A percentile compares a stretch with the other conserved stretches of the same genome.
Evolutionary conservation across 2,329 filamentous ascomycete genomes (phyloP).

Genomic region (Fusarium nematophilum): DNA sequence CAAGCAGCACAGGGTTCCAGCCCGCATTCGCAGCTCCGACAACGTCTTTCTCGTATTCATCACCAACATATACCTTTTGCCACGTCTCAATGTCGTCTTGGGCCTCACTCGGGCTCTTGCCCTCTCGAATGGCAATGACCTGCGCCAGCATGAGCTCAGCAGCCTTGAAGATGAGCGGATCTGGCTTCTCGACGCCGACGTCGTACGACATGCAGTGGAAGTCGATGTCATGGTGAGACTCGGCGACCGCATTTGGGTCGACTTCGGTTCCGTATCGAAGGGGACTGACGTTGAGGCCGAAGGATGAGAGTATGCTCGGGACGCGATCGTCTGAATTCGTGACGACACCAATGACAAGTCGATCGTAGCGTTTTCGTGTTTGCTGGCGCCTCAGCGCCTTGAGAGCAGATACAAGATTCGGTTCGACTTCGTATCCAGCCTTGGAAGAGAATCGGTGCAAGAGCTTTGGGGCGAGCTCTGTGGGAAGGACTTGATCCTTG

Average conservation of each 20-base stretch:
- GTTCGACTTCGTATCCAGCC: constrained; percentile 23
- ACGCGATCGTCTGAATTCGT: constrained; percentile 39
- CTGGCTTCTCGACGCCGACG: constrained; percentile 69
- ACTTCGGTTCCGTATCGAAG: constrained; percentile 12
- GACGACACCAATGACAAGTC: constrained; percentile 30
- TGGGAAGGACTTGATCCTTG: constrained; percentile 4
- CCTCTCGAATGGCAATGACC: constrained; percentile 14
- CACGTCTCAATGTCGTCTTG: constrained; percentile 1
- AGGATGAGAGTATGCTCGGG: constrained; percentile 31
- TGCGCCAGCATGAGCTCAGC: constrained; percentile 56
- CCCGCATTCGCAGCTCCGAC: constrained; percentile 25
- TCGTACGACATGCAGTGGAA: constrained; percentile 67
- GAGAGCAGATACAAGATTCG: constrained; percentile 8
- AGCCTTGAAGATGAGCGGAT: constrained; percentile 64
- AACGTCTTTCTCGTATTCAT: constrained; percentile 35
- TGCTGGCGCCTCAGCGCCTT: background rate
- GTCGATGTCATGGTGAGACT: constrained; percentile 13
- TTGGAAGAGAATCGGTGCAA: constrained; percentile 28
- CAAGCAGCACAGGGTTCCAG: constrained; percentile 28
- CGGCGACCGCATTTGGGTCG: background rate
- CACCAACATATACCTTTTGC: constrained; percentile 34
- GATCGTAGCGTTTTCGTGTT: constrained; percentile 3
- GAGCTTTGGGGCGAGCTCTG: constrained; percentile 25
- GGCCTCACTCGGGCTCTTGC: background rate
- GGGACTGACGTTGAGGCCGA: constrained; percentile 29